Evolutionary conservation across 1,284 basidiomycete genomes (phyloP), one percentile per base, ranked within the genome.

Genomic region (Ganoderma leucocontextum): DNA sequence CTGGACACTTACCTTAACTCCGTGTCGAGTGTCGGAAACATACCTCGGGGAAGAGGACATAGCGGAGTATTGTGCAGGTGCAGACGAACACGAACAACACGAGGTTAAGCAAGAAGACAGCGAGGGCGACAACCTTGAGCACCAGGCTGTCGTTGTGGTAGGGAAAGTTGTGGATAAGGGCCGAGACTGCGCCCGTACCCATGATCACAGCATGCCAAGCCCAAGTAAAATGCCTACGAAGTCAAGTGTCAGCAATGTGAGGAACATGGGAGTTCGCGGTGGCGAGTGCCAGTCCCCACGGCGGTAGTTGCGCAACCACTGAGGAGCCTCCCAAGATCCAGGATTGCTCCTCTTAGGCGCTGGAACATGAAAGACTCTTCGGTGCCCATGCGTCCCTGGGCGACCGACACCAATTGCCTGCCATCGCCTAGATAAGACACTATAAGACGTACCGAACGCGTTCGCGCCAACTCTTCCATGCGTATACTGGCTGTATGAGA

Each of bases 21-120:
- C 36, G 60, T 12, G 25, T 41, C 29, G 52, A 8, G 33, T 36
- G 13, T 10, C 6, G 22, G 25, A 1, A 15, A 64, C 75, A n/a
- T 64, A 80, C 70, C n/a, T 83, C 80, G 0, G 87, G 87, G 77
- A 82, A 91, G 63, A 85, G 71, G 2, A 78, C 70, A 73, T 89
- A 90, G 52, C 89, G 82, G 35, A 81, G 78, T 2, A 80, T 68
- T 8, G 83, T 84, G 35, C 81, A 79, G 9, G 69, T 68, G 33
- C 79, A 76, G 41, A 91, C 85, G 25, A 85, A 72, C n/a, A 82
- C 63, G 73, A 91, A 91, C 2, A 89, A 70, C 6, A 83, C 65
- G 10, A 89, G 75, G 71, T 89, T 89, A 42, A 90, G 75, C 41
- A 84, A 80, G 75, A 90, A 88, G 63, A 89, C 71, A 62, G 84